Evolutionary conservation across 345 rosid genomes (phyloP).

Genomic region (Eucalyptus guilfoylei): DNA sequence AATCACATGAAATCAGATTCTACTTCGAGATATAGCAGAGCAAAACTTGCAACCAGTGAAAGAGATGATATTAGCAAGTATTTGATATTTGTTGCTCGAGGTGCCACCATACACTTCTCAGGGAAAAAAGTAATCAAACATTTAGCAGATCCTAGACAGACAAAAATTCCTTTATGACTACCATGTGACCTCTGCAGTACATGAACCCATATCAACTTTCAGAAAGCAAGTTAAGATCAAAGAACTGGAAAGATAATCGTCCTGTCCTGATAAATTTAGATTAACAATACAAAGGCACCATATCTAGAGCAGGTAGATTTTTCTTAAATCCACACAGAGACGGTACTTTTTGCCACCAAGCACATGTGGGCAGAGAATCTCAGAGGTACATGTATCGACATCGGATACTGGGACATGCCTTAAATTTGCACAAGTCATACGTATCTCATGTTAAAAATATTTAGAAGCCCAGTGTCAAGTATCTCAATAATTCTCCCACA

Average conservation of each 20-base stretch:
- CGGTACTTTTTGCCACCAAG: neutral
- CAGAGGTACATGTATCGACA: neutral
- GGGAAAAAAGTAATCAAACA: neutral
- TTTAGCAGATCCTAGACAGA: neutral
- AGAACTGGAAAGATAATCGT: neutral
- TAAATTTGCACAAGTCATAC: neutral
- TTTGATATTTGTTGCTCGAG: neutral
- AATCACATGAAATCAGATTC: neutral
- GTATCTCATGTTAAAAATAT: neutral
- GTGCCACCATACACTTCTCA: neutral
- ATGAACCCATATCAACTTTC: neutral
- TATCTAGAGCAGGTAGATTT: neutral
- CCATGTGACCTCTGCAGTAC: neutral
- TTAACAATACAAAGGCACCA: neutral
- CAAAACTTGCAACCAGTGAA: neutral
- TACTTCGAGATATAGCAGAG: neutral
- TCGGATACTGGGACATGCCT: neutral
- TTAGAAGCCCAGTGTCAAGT: neutral
- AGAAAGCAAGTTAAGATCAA: neutral
- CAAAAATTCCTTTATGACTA: neutral
- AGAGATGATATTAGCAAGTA: neutral
- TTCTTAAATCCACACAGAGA: neutral
- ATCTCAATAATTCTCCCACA: neutral
- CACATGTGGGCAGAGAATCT: neutral
- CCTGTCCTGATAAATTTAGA: neutral